Conservation (phyloP, 441 rosid species). For the Aquilaria agallochum region DNA sequence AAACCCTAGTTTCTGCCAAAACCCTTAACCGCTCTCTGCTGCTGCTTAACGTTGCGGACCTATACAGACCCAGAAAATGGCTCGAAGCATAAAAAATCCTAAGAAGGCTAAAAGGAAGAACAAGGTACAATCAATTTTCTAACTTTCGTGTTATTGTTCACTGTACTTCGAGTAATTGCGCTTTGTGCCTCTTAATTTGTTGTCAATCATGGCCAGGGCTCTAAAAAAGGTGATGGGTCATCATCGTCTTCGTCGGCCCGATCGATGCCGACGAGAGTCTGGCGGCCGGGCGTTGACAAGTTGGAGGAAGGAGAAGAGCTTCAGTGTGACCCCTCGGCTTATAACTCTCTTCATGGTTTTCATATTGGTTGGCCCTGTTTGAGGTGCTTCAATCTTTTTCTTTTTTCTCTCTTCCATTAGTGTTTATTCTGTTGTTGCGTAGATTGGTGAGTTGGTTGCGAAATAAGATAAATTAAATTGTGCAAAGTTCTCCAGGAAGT, state of each 20-base stretch:
- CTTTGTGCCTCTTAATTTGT: background rate
- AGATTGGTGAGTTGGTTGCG: background rate
- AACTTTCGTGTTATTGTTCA: conserved; percentile 3
- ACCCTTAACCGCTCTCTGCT: background rate
- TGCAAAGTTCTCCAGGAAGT: background rate
- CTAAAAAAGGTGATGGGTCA: conserved; percentile 53
- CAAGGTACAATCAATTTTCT: conserved; percentile 33
- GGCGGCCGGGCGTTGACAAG: conserved; percentile 98
- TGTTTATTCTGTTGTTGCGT: conserved; percentile 6
- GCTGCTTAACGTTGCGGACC: too few relatives aligned
- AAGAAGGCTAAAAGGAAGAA: conserved; percentile 80
- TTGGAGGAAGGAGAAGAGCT: conserved; percentile 97
- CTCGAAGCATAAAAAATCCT: conserved; percentile 56
- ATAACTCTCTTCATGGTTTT: conserved; percentile 87
- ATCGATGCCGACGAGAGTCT: conserved; percentile 68
- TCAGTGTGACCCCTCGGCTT: conserved; percentile 88
- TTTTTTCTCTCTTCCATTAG: background rate
- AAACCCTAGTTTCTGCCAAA: conserved; percentile 16
- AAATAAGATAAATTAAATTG: too few relatives aligned
- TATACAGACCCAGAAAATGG: conserved; percentile 30
- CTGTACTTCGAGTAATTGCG: background rate
- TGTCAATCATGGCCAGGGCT: conserved; percentile 27
- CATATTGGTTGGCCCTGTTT: conserved; percentile 96
- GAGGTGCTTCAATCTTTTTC: conserved; percentile 37
- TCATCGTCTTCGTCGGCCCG: conserved; percentile 54